Evolutionary conservation across 768 basidiomycete species (phyloP).

Genomic region (Suillus variegatus): DNA sequence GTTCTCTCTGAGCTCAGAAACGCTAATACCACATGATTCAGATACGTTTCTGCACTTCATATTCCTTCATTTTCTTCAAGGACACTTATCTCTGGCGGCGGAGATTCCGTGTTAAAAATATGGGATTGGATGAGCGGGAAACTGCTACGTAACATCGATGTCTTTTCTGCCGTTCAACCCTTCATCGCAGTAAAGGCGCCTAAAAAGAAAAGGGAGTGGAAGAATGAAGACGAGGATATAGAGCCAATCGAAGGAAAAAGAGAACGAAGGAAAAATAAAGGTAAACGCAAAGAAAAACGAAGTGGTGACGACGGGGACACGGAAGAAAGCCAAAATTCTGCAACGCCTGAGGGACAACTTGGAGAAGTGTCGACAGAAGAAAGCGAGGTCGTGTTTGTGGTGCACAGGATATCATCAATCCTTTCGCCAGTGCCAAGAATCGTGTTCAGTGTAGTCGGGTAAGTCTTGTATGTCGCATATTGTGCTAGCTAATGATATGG

Average conservation of each 20-base stretch:
- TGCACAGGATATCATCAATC: constrained; percentile 56
- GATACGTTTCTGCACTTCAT: constrained; percentile 84
- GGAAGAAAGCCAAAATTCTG: constrained; percentile 21
- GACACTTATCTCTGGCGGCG: constrained; percentile 82
- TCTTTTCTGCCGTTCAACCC: constrained; percentile 49
- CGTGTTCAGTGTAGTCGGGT: constrained; percentile 78
- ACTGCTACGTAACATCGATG: constrained; percentile 49
- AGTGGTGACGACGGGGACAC: constrained; percentile 21
- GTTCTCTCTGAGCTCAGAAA: not conserved
- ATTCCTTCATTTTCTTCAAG: constrained; percentile 50
- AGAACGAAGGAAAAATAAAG: constrained; percentile 18
- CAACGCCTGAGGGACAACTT: not conserved
- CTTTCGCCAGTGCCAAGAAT: constrained; percentile 39
- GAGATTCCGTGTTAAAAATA: constrained; percentile 72
- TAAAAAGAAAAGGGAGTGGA: constrained; percentile 31
- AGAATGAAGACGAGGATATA: constrained; percentile 28
- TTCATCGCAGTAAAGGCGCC: constrained; percentile 41
- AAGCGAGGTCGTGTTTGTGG: constrained; percentile 49
- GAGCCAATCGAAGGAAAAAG: constrained; percentile 18
- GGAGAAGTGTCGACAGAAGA: constrained; percentile 10
- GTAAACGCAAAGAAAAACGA: constrained; percentile 24
- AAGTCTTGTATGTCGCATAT: constrained; percentile 22
- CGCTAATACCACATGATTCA: constrained; percentile 28
- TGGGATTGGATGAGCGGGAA: constrained; percentile 80
- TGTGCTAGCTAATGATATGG: constrained; percentile 1